Evolutionary conservation across 2,329 filamentous ascomycete species (phyloP).

Genomic region (Rhinocladiella mackenziei): DNA sequence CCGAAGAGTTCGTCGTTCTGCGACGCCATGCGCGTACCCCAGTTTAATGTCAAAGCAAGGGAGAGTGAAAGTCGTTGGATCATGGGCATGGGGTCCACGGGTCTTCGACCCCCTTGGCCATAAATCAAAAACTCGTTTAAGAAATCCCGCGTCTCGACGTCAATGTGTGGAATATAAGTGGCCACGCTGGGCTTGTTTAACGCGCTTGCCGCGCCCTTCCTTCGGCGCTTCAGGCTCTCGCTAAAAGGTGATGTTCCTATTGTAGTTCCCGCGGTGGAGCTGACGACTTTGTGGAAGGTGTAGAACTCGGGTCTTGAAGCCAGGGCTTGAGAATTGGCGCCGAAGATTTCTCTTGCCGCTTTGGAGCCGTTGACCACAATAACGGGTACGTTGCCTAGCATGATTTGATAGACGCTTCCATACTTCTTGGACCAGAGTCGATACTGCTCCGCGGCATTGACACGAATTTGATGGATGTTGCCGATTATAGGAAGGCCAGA

Average conservation of each 20-base stretch:
- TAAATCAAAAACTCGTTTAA: constrained; percentile 58
- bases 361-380: constrained; percentile 55
- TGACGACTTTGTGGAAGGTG: constrained; percentile 54
- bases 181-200: constrained; percentile 62
- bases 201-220: constrained; percentile 63
- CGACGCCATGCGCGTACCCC: constrained; percentile 59
- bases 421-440: constrained; percentile 51
- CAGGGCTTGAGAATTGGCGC: constrained; percentile 51
- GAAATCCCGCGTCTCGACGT: constrained; percentile 61
- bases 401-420: constrained; percentile 54
- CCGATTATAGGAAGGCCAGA: constrained; percentile 52
- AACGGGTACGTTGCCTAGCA: constrained; percentile 55
- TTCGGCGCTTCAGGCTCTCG: constrained; percentile 59
- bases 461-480: constrained; percentile 53
- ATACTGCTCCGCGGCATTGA: constrained; percentile 56
- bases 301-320: constrained; percentile 57
- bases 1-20: constrained; percentile 59
- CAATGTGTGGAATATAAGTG: constrained; percentile 59
- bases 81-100: constrained; percentile 64
- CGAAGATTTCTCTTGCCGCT: constrained; percentile 50
- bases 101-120: constrained; percentile 51
- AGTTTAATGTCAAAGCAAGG: constrained; percentile 62
- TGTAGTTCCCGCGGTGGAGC: constrained; percentile 58
- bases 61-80: constrained; percentile 62
- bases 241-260: constrained; percentile 66